Percentiles rank a stretch among this genome's conserved stretches.
phyloP scores from a whole-genome alignment of 495 filamentous ascomycete species.

The Tuber aestivum region DNA sequence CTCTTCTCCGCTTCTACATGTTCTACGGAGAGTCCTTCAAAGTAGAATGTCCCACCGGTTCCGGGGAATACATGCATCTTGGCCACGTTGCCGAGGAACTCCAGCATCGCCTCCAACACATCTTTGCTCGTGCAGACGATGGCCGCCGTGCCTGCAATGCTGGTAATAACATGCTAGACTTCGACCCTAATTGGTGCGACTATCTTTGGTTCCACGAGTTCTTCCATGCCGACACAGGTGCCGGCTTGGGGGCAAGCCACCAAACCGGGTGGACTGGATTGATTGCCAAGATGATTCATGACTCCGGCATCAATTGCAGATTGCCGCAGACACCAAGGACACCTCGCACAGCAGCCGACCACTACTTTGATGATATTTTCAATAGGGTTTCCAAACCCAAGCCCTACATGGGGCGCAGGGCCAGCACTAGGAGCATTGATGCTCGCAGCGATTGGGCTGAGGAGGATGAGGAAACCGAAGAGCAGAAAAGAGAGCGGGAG shows the following conservation, averaged over 20 bases:
- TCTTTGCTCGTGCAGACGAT: conserved; percentile 76
- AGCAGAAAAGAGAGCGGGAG: conserved; percentile 45
- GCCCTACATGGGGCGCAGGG: conserved; percentile 59
- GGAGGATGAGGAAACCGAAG: conserved; percentile 44
- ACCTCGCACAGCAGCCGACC: conserved; percentile 69
- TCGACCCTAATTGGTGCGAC: conserved; percentile 86
- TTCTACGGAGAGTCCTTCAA: conserved; percentile 85
- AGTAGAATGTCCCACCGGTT: conserved; percentile 89
- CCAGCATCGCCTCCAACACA: conserved; percentile 87
- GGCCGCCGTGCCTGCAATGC: conserved; percentile 81
- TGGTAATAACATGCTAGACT: conserved; percentile 75
- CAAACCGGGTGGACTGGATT: conserved; percentile 98
- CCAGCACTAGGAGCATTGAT: conserved; percentile 82
- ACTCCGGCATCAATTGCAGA: conserved; percentile 87
- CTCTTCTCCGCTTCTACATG: conserved; percentile 84
- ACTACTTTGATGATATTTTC: conserved; percentile 95
- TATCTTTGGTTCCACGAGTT: conserved; percentile 95
- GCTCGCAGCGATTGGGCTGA: conserved; percentile 68
- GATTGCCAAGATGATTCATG: conserved; percentile 93
- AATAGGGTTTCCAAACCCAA: conserved; percentile 49
- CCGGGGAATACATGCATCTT: conserved; percentile 91
- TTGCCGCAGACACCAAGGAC: conserved; percentile 88
- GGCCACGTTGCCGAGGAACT: conserved; percentile 95
- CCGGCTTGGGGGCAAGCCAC: conserved; percentile 85
- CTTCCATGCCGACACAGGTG: conserved; percentile 87